phyloP scores from a whole-genome alignment of 768 basidiomycete genomes.

The Lactifluus rugatus region DNA sequence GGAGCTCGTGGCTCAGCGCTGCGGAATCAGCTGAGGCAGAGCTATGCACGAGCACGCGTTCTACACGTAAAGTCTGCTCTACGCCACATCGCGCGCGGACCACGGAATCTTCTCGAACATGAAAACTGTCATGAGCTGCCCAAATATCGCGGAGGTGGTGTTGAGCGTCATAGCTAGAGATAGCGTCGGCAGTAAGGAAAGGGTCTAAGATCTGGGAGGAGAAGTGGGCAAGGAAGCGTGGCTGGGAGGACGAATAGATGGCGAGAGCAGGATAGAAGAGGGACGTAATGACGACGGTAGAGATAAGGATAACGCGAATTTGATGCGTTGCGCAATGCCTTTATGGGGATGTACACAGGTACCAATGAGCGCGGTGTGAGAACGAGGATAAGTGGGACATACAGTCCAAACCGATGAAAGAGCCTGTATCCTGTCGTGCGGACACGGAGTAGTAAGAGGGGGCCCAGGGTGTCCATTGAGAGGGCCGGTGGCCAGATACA shows the following conservation, averaged over 20 bases:
- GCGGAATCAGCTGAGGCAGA: constrained; percentile 37
- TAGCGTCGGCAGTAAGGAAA: constrained; percentile 44
- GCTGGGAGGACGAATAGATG: constrained; percentile 67
- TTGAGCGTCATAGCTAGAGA: constrained; percentile 44
- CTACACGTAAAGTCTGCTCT: constrained; percentile 63
- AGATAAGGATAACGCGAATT: constrained; percentile 80
- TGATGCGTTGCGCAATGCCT: constrained; percentile 89
- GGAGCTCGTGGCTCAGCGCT: constrained; percentile 50
- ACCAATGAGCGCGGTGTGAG: neutral
- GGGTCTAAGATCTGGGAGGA: constrained; percentile 51
- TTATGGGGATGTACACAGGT: neutral
- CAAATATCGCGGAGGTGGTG: constrained; percentile 64
- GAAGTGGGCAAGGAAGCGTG: constrained; percentile 45
- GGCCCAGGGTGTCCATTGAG: constrained; percentile 20
- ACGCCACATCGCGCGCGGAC: constrained; percentile 61
- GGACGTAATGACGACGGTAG: constrained; percentile 78
- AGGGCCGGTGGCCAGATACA: neutral
- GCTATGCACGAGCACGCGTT: constrained; percentile 65
- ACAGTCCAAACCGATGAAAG: constrained; percentile 75
- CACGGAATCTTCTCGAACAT: constrained; percentile 59
- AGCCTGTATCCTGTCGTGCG: constrained; percentile 37
- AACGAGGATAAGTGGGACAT: constrained; percentile 28
- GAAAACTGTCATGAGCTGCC: constrained; percentile 54
- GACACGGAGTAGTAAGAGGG: constrained; percentile 26
- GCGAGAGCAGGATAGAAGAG: constrained; percentile 87